Percentiles rank a stretch among this genome's conserved stretches.
Evolutionary conservation across 2,329 filamentous ascomycete genomes (phyloP).

Genomic region (Nakataea oryzae): DNA sequence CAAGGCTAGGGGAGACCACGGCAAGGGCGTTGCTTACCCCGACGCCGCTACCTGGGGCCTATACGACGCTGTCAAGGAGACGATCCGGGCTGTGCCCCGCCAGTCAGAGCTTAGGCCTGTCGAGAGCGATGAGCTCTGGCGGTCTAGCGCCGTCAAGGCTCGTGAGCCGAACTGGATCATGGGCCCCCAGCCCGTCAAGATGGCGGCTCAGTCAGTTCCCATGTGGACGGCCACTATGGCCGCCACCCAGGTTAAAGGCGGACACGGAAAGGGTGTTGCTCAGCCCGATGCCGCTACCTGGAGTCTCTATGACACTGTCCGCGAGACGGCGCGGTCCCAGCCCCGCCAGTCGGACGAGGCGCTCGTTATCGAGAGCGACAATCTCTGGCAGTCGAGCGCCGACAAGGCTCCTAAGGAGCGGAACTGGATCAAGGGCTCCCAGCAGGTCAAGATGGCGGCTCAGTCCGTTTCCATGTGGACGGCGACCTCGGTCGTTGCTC

Average conservation of each 20-base stretch:
- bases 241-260: background rate
- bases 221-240: slow-evolving; percentile 8
- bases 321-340: slow-evolving; percentile 14
- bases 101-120: slow-evolving; percentile 18
- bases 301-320: slow-evolving; percentile 18
- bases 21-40: slow-evolving; percentile 24
- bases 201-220: too few relatives aligned
- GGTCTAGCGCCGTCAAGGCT: background rate
- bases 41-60: slow-evolving; percentile 22
- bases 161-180: too few relatives aligned
- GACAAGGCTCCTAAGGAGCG: background rate
- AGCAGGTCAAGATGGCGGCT: background rate
- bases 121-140: slow-evolving; percentile 13
- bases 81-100: slow-evolving; percentile 17
- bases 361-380: slow-evolving; percentile 9
- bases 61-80: slow-evolving; percentile 17
- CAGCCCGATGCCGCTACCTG: slow-evolving; percentile 24
- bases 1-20: slow-evolving; percentile 3
- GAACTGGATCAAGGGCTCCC: background rate
- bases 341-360: slow-evolving; percentile 15
- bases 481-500: background rate
- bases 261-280: slow-evolving; percentile 16
- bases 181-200: too few relatives aligned
- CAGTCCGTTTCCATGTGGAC: background rate
- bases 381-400: slow-evolving; percentile 5